Evolutionary conservation across 225 moss, liverwort and hornwort species (phyloP).

Genomic region (Sphagnum tenellum): DNA sequence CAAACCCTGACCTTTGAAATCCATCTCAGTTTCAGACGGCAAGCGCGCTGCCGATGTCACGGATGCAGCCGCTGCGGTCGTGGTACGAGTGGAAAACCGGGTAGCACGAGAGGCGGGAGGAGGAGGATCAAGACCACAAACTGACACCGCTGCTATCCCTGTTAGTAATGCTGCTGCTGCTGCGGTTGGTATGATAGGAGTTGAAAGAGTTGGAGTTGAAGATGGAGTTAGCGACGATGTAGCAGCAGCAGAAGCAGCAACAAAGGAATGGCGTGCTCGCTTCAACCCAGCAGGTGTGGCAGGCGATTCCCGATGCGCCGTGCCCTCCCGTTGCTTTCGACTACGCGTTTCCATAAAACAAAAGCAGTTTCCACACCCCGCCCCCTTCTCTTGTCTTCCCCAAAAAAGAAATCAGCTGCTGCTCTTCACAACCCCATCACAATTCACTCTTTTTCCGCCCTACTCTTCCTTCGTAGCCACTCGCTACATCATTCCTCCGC

Average conservation of each 20-base stretch:
- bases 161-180: too few species aligned
- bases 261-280: conserved; percentile 63
- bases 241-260: conserved; percentile 29
- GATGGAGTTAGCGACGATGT: neutral
- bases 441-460: too few species aligned
- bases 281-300: conserved; percentile 47
- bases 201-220: too few species aligned
- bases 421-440: too few species aligned
- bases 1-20: conserved; percentile 49
- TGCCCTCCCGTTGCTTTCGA: conserved; percentile 99
- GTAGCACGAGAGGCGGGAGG: conserved; percentile 54
- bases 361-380: conserved; percentile 53
- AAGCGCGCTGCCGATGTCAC: conserved; percentile 15
- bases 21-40: conserved; percentile 35
- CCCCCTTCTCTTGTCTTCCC: conserved; percentile 26
- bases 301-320: conserved; percentile 99
- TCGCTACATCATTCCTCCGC: too few species aligned
- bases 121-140: conserved; percentile 16
- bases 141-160: too few species aligned
- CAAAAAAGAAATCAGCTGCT: neutral
- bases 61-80: conserved; percentile 29
- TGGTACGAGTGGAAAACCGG: conserved; percentile 86
- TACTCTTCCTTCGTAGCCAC: too few species aligned
- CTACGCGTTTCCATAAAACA: conserved; percentile 99
- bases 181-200: too few species aligned